These are phyloP conservation scores for Collybia sp. DNA, from an alignment of 768 basidiomycete genomes.

Conservation along the genomic window DNA sequence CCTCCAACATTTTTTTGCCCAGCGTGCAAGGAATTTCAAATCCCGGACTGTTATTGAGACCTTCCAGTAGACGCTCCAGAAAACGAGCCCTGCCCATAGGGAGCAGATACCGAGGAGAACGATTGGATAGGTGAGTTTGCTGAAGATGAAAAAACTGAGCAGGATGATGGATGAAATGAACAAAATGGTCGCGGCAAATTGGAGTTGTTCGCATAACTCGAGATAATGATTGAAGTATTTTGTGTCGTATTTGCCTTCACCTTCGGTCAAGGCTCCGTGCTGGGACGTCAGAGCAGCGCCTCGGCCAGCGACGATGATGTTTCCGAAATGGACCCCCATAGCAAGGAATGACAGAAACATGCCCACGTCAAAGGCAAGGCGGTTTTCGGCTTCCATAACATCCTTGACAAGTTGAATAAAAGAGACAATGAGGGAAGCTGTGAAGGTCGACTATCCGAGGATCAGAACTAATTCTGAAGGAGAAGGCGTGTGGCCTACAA, in stretches of 20 bases:
- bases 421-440: slow-evolving; percentile 4
- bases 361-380: slow-evolving; percentile 3
- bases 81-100: not conserved
- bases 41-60: not conserved
- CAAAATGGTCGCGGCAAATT: slow-evolving; percentile 3
- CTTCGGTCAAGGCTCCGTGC: not conserved
- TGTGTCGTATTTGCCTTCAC: not conserved
- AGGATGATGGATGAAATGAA: slow-evolving; percentile 3
- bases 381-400: not conserved
- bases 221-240: slow-evolving; percentile 2
- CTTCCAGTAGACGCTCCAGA: not conserved
- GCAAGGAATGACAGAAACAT: slow-evolving; percentile 6
- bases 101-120: not conserved
- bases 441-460: slow-evolving; percentile 5
- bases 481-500: not conserved
- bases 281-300: not conserved
- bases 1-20: no score
- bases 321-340: slow-evolving; percentile 2
- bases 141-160: slow-evolving; percentile 3
- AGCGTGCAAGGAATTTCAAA: not conserved
- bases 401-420: slow-evolving; percentile 1
- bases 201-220: slow-evolving; percentile 6
- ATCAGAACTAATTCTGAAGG: not conserved
- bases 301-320: slow-evolving; percentile 3
- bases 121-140: not conserved